These are phyloP conservation scores for Micromonas pusilla DNA, from an alignment of 139 green algal genomes.

Conservation along the genomic window DNA sequence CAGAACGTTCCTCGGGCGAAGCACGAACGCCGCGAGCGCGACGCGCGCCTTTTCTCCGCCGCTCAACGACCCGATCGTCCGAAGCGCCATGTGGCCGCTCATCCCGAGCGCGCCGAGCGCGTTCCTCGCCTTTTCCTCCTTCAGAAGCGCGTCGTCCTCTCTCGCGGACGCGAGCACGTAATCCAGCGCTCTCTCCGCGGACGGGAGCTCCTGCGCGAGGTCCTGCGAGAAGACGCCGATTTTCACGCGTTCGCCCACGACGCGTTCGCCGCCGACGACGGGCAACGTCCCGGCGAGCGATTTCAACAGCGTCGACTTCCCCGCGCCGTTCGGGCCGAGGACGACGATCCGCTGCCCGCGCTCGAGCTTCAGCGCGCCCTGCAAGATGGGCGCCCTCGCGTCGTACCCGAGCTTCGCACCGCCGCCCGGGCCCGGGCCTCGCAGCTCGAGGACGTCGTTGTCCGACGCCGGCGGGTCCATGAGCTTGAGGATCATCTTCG, in stretches of 20 bases:
- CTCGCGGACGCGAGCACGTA: conserved; percentile 45
- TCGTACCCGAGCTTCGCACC: conserved; percentile 54
- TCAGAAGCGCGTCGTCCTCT: conserved; percentile 46
- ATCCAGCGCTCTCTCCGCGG: conserved; percentile 42
- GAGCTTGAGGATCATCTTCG: conserved; percentile 42
- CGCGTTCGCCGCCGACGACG: conserved; percentile 4
- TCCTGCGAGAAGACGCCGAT: conserved; percentile 65
- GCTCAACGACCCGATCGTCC: conserved; percentile 41
- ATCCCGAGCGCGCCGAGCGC: conserved; percentile 64
- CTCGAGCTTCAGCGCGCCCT: conserved; percentile 1
- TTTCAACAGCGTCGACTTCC: conserved; percentile 50
- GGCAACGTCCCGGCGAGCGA: conserved; percentile 35
- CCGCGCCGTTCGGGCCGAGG: conserved; percentile 59
- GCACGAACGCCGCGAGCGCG: conserved; percentile 56
- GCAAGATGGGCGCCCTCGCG: conserved; percentile 9
- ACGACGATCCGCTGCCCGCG: conserved; percentile 47
- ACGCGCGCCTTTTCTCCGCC: conserved; percentile 60
- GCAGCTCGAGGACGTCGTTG: conserved; percentile 49
- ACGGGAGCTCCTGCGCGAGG: conserved; percentile 65
- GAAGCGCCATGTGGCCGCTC: conserved; percentile 47
- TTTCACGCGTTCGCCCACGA: conserved; percentile 47
- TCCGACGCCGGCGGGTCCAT: conserved; percentile 50
- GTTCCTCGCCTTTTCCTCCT: conserved; percentile 40
- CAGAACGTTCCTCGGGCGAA: conserved; percentile 60
- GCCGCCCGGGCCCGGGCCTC: conserved; percentile 40